Percentiles rank a stretch among this genome's conserved stretches.
These are phyloP conservation scores for Leishmania arabica DNA, from an alignment of 208 protist species.

Conservation along the genomic window DNA sequence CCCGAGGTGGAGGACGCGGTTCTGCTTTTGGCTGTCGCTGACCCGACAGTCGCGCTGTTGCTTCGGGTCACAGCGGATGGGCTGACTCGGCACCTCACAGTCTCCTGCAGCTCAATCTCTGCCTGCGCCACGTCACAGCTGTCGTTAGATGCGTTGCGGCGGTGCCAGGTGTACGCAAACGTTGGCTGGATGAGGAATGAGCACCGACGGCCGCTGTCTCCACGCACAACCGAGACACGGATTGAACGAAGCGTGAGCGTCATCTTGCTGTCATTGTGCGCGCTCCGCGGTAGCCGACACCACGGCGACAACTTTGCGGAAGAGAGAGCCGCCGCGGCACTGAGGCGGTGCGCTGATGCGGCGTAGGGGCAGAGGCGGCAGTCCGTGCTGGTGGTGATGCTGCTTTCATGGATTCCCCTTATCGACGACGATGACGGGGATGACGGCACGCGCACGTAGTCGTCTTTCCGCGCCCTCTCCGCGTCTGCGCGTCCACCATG, in stretches of 20 bases:
- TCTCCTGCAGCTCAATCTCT: slow-evolving; percentile 31
- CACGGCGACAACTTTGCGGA: not conserved
- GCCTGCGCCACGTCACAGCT: slow-evolving; percentile 18
- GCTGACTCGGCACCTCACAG: slow-evolving; percentile 21
- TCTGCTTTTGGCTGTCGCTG: not conserved
- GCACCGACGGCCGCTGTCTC: slow-evolving; percentile 26
- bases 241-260: slow-evolving; percentile 27
- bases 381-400: not conserved
- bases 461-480: not conserved
- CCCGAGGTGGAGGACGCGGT: not conserved
- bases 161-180: slow-evolving; percentile 32
- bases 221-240: slow-evolving; percentile 29
- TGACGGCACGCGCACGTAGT: too few relatives aligned
- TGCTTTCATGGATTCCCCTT: not conserved
- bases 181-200: slow-evolving; percentile 20
- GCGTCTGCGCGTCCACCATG: not conserved
- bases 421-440: not conserved
- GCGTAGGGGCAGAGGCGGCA: not conserved
- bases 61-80: not conserved
- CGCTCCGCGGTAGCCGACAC: not conserved
- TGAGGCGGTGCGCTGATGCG: not conserved
- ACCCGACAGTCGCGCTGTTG: not conserved
- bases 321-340: not conserved
- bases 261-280: slow-evolving; percentile 14
- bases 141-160: slow-evolving; percentile 18